Percentiles rank a stretch among this genome's conserved stretches.
Evolutionary conservation across 352 stramenopile species (phyloP).

Genomic region (Pythium oligandrum): DNA sequence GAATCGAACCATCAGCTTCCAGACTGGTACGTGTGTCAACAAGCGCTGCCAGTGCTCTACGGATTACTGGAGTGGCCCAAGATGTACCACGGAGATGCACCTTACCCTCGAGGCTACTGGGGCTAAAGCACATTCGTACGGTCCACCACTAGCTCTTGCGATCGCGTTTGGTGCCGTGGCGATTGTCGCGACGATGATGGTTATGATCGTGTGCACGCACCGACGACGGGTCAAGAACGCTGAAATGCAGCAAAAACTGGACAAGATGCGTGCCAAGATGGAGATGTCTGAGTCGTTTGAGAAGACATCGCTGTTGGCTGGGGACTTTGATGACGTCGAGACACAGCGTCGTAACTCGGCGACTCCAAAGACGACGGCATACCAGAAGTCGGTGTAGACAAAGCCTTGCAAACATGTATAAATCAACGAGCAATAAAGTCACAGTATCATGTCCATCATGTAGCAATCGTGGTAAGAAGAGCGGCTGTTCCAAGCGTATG

Average conservation of each 20-base stretch:
- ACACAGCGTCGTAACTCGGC: conserved; percentile 6
- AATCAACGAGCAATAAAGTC: too few species aligned
- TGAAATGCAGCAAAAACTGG: conserved; percentile 19
- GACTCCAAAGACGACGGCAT: conserved; percentile 5
- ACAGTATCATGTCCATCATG: too few species aligned
- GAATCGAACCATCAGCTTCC: conserved; percentile 32
- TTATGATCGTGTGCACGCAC: conserved; percentile 34
- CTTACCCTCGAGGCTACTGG: conserved; percentile 15
- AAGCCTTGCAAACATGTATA: too few species aligned
- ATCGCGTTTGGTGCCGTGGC: conserved; percentile 21
- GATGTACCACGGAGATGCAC: conserved; percentile 47
- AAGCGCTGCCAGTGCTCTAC: conserved; percentile 47
- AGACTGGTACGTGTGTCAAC: conserved; percentile 49
- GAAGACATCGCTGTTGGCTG: conserved; percentile 11
- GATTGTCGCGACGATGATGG: conserved; percentile 29
- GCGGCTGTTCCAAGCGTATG: too few species aligned
- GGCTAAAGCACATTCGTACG: conserved; percentile 15
- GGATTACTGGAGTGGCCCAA: conserved; percentile 55
- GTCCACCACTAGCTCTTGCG: conserved; percentile 25
- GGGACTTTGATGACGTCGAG: conserved; percentile 20
- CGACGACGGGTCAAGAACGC: conserved; percentile 11
- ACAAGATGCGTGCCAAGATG: conserved; percentile 31
- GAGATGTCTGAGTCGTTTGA: conserved; percentile 4
- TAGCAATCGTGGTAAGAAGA: too few species aligned
- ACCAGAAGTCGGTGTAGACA: too few species aligned